Percentiles rank a stretch among this genome's conserved stretches.
phyloP scores from a whole-genome alignment of 2,329 filamentous ascomycete genomes.

The Cladobotryum protrusum region DNA sequence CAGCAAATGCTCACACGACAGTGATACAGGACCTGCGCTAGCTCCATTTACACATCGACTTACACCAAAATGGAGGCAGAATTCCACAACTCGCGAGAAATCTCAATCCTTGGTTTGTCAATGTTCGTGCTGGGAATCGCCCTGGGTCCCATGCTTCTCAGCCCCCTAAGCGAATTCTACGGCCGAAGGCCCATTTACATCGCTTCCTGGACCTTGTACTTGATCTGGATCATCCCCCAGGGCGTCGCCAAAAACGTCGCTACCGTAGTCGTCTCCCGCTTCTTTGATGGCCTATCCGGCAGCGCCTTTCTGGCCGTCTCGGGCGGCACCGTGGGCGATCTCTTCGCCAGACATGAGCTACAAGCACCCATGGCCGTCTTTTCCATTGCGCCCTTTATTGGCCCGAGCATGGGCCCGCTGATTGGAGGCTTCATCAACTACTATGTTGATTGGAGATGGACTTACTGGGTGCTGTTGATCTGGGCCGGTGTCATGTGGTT shows the following conservation, averaged over 20 bases:
- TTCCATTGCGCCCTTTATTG: slow-evolving; percentile 57
- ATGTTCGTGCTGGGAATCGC: slow-evolving; percentile 72
- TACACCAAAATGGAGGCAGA: slow-evolving; percentile 71
- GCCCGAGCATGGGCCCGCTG: slow-evolving; percentile 54
- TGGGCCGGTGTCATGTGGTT: slow-evolving; percentile 64
- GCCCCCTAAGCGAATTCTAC: slow-evolving; percentile 69
- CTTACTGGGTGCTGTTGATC: slow-evolving; percentile 78
- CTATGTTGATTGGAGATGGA: slow-evolving; percentile 70
- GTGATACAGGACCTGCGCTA: slow-evolving; percentile 63
- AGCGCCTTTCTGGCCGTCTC: slow-evolving; percentile 67
- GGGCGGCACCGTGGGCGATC: slow-evolving; percentile 78
- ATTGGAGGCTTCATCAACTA: slow-evolving; percentile 80
- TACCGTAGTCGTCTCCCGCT: slow-evolving; percentile 71
- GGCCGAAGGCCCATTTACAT: slow-evolving; percentile 78
- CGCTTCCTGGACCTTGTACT: slow-evolving; percentile 63
- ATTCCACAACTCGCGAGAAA: slow-evolving; percentile 62
- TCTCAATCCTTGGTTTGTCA: slow-evolving; percentile 75
- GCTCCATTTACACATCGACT: slow-evolving; percentile 82
- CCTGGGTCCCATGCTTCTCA: slow-evolving; percentile 57
- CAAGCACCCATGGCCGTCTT: slow-evolving; percentile 81
- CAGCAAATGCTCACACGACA: too few relatives aligned
- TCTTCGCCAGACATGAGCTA: slow-evolving; percentile 64
- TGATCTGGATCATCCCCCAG: slow-evolving; percentile 75
- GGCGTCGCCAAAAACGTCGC: slow-evolving; percentile 76
- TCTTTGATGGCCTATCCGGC: slow-evolving; percentile 68